These are phyloP conservation scores for Colletotrichum australisinense DNA, from an alignment of 2,329 filamentous ascomycete genomes.

Conservation along the genomic window DNA sequence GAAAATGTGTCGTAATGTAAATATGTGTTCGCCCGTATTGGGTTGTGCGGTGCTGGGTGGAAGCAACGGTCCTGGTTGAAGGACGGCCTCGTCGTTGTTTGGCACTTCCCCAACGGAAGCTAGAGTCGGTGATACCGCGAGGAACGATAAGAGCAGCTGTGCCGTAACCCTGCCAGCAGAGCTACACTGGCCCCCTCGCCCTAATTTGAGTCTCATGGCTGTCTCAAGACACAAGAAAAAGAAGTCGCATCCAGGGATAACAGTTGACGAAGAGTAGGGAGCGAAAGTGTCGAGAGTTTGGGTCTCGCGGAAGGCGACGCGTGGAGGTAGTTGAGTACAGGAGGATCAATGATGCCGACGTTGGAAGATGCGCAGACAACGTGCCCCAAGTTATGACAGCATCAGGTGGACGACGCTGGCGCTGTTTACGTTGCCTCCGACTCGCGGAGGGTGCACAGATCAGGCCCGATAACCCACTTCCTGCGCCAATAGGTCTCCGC, in stretches of 20 bases:
- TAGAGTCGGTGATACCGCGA: slow-evolving; percentile 66
- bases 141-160: slow-evolving; percentile 72
- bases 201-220: slow-evolving; percentile 22
- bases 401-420: slow-evolving; percentile 31
- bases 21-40: slow-evolving; percentile 65
- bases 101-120: slow-evolving; percentile 47
- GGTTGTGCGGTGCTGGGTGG: slow-evolving; percentile 57
- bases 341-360: slow-evolving; percentile 32
- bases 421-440: slow-evolving; percentile 31
- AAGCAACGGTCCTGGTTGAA: slow-evolving; percentile 53
- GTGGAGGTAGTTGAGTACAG: background rate
- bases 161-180: slow-evolving; percentile 74
- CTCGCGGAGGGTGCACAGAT: slow-evolving; percentile 30
- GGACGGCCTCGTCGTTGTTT: slow-evolving; percentile 53
- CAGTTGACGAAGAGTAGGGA: background rate
- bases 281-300: background rate
- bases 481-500: slow-evolving; percentile 6
- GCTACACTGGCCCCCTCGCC: slow-evolving; percentile 49
- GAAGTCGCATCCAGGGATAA: background rate
- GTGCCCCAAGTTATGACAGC: slow-evolving; percentile 33
- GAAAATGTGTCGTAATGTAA: slow-evolving; percentile 87
- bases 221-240: background rate
- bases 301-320: background rate
- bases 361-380: slow-evolving; percentile 15
- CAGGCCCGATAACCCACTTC: slow-evolving; percentile 12